Evolutionary conservation across 768 basidiomycete genomes (phyloP).

Genomic region (Termitomyces heimii): DNA sequence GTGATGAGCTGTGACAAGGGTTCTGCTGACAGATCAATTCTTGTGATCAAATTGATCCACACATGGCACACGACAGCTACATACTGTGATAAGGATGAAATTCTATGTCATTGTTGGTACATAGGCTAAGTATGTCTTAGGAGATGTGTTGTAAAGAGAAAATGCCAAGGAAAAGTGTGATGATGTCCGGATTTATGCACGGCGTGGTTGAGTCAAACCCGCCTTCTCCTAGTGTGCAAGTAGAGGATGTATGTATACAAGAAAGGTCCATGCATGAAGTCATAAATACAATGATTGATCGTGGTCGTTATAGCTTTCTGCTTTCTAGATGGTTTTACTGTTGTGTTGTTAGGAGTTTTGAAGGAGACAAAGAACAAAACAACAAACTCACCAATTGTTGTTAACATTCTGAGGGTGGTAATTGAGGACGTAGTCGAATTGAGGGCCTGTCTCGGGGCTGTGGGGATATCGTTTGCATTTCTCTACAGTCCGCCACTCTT

Average conservation of each 20-base stretch:
- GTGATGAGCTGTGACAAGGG: not conserved
- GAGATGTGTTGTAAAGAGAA: not conserved
- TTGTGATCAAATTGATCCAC: not conserved
- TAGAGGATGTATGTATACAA: not conserved
- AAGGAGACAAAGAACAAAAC: not conserved
- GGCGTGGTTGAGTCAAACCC: constrained; percentile 1
- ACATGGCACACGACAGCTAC: constrained; percentile 1
- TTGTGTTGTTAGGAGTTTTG: not conserved
- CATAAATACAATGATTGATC: not conserved
- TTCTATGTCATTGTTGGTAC: not conserved
- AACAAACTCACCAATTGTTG: constrained; percentile 3
- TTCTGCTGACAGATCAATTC: not conserved
- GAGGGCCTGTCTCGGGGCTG: constrained; percentile 75
- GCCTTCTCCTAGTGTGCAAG: constrained; percentile 2
- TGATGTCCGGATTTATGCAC: not conserved
- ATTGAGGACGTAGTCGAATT: constrained; percentile 68
- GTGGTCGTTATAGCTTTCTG: not conserved
- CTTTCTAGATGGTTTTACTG: not conserved
- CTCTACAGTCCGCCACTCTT: constrained; percentile 71
- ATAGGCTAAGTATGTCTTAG: not conserved
- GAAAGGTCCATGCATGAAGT: not conserved
- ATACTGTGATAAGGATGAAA: not conserved
- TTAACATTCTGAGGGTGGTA: constrained; percentile 29
- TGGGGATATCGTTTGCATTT: constrained; percentile 72
- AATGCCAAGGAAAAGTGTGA: constrained; percentile 2